phyloP scores from a whole-genome alignment of 2,329 filamentous ascomycete genomes.

The Paraconiothyrium brasiliense region DNA sequence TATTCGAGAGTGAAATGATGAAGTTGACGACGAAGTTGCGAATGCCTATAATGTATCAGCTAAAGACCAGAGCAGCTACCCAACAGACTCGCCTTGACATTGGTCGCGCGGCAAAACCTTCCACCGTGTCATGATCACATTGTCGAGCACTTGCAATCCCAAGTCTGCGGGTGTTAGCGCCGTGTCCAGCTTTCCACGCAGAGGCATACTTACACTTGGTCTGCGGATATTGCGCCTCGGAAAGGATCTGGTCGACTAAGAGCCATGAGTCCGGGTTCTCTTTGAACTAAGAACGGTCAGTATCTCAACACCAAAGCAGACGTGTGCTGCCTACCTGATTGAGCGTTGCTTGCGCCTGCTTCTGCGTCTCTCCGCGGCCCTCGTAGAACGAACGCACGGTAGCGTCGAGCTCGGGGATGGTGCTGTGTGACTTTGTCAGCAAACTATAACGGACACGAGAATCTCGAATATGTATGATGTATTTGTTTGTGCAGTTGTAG shows the following conservation, averaged over 20 bases:
- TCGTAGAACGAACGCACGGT: conserved; percentile 98
- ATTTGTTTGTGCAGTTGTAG: neutral
- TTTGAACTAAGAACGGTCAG: conserved; percentile 77
- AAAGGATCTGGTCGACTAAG: conserved; percentile 94
- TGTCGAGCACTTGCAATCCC: conserved; percentile 94
- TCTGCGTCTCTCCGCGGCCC: conserved; percentile 96
- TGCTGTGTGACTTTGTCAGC: neutral
- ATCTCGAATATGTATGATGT: neutral
- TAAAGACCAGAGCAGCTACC: neutral
- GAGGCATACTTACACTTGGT: conserved; percentile 80
- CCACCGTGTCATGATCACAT: conserved; percentile 99
- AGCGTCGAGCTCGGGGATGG: conserved; percentile 94
- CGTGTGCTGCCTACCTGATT: conserved; percentile 75
- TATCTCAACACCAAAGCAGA: conserved; percentile 12
- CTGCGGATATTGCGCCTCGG: conserved; percentile 90
- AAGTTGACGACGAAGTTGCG: conserved; percentile 99
- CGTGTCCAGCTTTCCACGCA: conserved; percentile 22
- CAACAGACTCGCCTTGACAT: conserved; percentile 76
- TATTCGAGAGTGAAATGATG: conserved; percentile 91
- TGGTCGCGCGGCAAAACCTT: conserved; percentile 96
- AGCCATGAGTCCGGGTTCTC: conserved; percentile 99
- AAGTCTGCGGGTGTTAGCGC: conserved; percentile 70
- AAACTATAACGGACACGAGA: neutral
- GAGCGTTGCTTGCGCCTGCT: conserved; percentile 89
- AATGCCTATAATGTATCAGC: conserved; percentile 71